phyloP scores from a whole-genome alignment of 2,329 filamentous ascomycete genomes.

The Beauveria australis region DNA sequence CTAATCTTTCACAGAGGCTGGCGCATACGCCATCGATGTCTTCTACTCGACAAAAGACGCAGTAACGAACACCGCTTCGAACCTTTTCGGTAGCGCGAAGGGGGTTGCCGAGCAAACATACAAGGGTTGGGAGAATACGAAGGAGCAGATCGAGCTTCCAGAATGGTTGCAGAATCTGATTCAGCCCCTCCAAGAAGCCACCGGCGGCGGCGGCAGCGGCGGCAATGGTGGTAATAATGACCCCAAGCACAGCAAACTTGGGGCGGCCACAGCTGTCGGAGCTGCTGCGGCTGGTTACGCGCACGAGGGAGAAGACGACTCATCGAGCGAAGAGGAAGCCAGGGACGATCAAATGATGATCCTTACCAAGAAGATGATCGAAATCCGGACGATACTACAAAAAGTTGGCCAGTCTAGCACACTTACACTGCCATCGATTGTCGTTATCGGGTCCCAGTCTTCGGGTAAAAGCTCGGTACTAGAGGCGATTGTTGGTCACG shows the following conservation, averaged over 20 bases:
- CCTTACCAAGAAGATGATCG: constrained; percentile 98
- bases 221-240: constrained; percentile 40
- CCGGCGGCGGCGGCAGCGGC: constrained; percentile 38
- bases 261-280: constrained; percentile 55
- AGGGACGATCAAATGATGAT: constrained; percentile 99
- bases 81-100: constrained; percentile 62
- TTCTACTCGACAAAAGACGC: constrained; percentile 66
- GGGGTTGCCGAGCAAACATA: constrained; percentile 72
- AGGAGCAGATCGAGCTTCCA: constrained; percentile 59
- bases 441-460: constrained; percentile 98
- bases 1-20: constrained; percentile 34
- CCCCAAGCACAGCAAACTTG: constrained; percentile 52
- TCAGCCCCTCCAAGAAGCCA: constrained; percentile 26
- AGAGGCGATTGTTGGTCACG: constrained; percentile 94
- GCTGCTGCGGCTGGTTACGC: constrained; percentile 73
- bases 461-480: constrained; percentile 97
- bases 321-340: constrained; percentile 55
- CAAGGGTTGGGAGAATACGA: constrained; percentile 76
- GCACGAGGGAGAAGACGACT: constrained; percentile 59
- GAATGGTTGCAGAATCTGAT: constrained; percentile 76
- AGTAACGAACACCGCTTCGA: constrained; percentile 59
- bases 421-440: constrained; percentile 86
- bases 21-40: constrained; percentile 51
- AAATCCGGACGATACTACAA: constrained; percentile 86
- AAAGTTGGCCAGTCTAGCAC: constrained; percentile 86